Evolutionary conservation across 257 asterid species (phyloP), one percentile per base, ranked within the genome.

Genomic region (Avicennia marina): DNA sequence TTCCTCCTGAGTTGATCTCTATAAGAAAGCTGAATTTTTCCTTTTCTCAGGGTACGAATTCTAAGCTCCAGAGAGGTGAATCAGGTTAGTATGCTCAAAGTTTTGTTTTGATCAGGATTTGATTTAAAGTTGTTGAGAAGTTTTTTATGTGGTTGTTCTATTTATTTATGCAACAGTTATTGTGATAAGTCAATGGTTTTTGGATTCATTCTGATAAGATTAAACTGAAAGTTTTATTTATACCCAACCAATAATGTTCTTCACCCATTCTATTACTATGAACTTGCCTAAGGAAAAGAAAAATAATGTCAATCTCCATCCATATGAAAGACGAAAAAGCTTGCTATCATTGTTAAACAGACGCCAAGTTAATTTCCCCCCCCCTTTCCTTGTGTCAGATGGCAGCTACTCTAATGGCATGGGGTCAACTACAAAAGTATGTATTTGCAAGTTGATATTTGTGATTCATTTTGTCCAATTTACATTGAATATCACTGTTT

Each of bases 1-100:
- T 63, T 60, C 47, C 18, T 8, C 36, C 48, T 22, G 41, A 57
- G 38, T 53, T 56, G 36, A 57, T 71, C 34, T 63, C 51, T 64
- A 6, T 9, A 40, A 21, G 29, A 56, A 16, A 13, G n/a, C n/a
- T 26, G 70, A 48, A 61, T 44, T 11, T 38, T 49, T 45, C 33
- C 24, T 27, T 71, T 59, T 65, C 64, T 59, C 85, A 84, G 95
- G 94, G 75, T 59, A 51, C 64, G 43, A 72, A 68, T 53, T 62
- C 69, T 56, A n/a, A n/a, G n/a, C 76, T 40, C 66, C 78, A 51
- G 65, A 60, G 53, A 34, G 70, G 60, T 53, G 76, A 63, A 60
- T 59, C 81, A 66, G 94, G 93, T 78, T 69, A 76, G 89, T 68
- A 34, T 22, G 25, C 42, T 27, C 21, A 12, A n/a, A 12, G 60